Evolutionary conservation across 1,139 yeast genomes (phyloP).

Genomic region (Zygoascus sp.): DNA sequence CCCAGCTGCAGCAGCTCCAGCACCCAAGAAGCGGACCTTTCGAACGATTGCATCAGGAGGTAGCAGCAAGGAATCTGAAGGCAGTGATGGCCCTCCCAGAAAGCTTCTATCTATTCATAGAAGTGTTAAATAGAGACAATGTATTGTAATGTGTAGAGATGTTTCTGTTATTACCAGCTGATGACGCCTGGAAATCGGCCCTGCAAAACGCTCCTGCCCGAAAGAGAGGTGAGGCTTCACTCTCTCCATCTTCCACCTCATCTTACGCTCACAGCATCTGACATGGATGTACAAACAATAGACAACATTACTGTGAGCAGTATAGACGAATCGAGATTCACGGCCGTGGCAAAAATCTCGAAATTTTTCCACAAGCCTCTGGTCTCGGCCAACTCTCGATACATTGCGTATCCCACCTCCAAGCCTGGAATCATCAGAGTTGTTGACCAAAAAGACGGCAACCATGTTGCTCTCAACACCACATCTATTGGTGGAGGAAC

Average conservation of each 20-base stretch:
- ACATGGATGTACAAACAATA: neutral
- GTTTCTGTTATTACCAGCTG: neutral
- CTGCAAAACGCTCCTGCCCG: neutral
- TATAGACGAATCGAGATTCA: neutral
- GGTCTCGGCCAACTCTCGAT: constrained; percentile 30
- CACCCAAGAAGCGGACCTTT: constrained; percentile 10
- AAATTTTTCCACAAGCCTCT: constrained; percentile 15
- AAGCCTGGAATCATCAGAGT: constrained; percentile 27
- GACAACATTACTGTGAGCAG: neutral
- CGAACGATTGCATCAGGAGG: neutral
- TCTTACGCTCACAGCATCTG: too few species aligned
- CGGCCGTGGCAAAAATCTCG: constrained; percentile 12
- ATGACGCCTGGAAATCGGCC: neutral
- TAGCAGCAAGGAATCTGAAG: constrained; percentile 2
- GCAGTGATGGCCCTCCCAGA: constrained; percentile 11
- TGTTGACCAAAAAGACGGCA: constrained; percentile 28
- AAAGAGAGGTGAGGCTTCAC: too few species aligned
- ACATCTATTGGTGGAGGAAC: constrained; percentile 13
- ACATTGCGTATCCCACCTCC: constrained; percentile 32
- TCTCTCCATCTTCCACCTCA: too few species aligned
- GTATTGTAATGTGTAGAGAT: neutral
- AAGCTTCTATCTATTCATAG: constrained; percentile 8
- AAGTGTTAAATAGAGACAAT: neutral
- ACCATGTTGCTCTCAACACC: constrained; percentile 11
- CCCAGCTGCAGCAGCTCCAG: neutral